Evolutionary conservation across 2,329 filamentous ascomycete genomes (phyloP).

Genomic region (Ascochyta pisi): DNA sequence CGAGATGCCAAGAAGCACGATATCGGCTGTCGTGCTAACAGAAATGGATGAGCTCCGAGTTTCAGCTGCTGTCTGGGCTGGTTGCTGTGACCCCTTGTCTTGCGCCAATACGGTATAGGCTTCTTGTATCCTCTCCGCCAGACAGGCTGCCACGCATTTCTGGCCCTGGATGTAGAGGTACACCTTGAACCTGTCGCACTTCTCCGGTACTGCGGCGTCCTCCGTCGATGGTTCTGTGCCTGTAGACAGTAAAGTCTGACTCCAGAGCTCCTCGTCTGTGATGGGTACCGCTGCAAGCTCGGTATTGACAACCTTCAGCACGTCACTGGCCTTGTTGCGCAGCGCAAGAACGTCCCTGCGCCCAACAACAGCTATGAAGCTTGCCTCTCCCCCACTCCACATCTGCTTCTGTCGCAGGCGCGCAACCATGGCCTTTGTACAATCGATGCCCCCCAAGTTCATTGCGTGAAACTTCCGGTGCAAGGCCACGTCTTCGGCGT

Average conservation of each 20-base stretch:
- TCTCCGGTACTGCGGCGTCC: conserved; percentile 39
- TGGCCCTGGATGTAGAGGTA: conserved; percentile 67
- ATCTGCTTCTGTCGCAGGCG: conserved; percentile 60
- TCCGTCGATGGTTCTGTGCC: conserved; percentile 21
- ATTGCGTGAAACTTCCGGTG: conserved; percentile 71
- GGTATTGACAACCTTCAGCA: conserved; percentile 66
- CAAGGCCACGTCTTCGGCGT: conserved; percentile 65
- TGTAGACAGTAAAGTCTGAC: conserved; percentile 45
- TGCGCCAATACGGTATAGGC: conserved; percentile 58
- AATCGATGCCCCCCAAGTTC: conserved; percentile 66
- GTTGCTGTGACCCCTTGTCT: conserved; percentile 25
- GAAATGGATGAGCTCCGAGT: conserved; percentile 49
- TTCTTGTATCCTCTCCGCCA: conserved; percentile 67
- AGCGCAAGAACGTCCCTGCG: conserved; percentile 60
- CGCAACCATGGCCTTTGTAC: conserved; percentile 64
- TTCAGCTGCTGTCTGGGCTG: conserved; percentile 21
- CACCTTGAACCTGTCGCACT: conserved; percentile 61
- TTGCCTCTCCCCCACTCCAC: conserved; percentile 53
- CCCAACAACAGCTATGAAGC: conserved; percentile 65
- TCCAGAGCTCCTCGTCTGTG: conserved; percentile 64
- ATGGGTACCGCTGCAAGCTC: conserved; percentile 69
- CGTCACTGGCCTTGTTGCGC: conserved; percentile 61
- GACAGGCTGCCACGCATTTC: conserved; percentile 67
- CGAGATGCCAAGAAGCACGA: conserved; percentile 66
- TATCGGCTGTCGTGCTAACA: conserved; percentile 50